A percentile compares a stretch with the other conserved stretches of the same genome.
Conservation (phyloP, 78 protist genomes). For the Dictyostelium firmibasis region DNA sequence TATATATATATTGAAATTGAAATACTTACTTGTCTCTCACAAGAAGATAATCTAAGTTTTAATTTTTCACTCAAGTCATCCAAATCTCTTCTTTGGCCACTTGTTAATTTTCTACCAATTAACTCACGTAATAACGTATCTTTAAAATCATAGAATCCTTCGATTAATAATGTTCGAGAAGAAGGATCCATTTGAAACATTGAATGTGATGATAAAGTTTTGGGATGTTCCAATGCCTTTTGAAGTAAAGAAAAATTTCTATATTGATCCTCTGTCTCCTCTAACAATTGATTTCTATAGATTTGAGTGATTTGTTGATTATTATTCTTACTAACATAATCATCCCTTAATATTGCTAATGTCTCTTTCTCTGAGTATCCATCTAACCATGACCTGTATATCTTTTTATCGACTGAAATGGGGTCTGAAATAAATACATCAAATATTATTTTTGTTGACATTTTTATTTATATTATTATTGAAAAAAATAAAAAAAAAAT, state of each 20-base stretch:
- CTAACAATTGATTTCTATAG: background rate
- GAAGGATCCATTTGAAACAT: constrained; percentile 63
- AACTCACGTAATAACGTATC: constrained; percentile 39
- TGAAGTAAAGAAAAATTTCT: constrained; percentile 45
- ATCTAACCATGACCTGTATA: constrained; percentile 59
- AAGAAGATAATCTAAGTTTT: constrained; percentile 28
- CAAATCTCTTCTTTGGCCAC: constrained; percentile 71
- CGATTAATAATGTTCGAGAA: constrained; percentile 16
- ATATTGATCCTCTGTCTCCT: constrained; percentile 73
- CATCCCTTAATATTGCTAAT: background rate
- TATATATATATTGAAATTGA: background rate
- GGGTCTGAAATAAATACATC: constrained; percentile 67
- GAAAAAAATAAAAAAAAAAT: background rate
- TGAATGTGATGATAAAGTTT: constrained; percentile 37
- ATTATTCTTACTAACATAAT: background rate
- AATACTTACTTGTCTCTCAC: constrained; percentile 64
- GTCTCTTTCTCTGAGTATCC: constrained; percentile 56
- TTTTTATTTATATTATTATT: background rate
- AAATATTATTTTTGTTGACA: constrained; percentile 50
- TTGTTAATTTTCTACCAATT: constrained; percentile 63
- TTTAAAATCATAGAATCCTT: constrained; percentile 67
- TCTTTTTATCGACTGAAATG: constrained; percentile 49
- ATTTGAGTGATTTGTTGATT: background rate
- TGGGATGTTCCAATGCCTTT: constrained; percentile 60
- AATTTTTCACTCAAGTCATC: constrained; percentile 56